phyloP scores from a whole-genome alignment of 2,329 filamentous ascomycete genomes.

The Macrophomina phaseolina region DNA sequence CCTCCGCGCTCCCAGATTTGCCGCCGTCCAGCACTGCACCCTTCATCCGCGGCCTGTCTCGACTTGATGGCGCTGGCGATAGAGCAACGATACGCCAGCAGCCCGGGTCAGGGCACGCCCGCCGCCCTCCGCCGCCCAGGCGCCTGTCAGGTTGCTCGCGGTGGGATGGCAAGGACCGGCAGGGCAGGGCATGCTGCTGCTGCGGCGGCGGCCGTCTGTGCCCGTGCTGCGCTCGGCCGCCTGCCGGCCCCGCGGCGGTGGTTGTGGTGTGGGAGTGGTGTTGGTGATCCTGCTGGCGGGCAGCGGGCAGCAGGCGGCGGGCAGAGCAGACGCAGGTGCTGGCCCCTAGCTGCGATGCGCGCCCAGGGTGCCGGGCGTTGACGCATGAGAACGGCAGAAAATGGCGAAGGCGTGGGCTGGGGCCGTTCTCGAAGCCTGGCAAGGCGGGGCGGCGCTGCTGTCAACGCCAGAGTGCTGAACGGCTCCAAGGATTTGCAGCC shows the following conservation, averaged over 20 bases:
- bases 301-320: not conserved
- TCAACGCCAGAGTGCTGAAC: conserved; percentile 28
- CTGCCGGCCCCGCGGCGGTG: conserved; percentile 12
- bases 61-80: conserved; percentile 23
- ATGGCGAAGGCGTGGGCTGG: conserved; percentile 15
- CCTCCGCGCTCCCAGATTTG: conserved; percentile 17
- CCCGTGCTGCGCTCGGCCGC: not conserved
- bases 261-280: not conserved
- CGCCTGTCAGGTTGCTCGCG: not conserved
- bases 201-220: not conserved
- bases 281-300: not conserved
- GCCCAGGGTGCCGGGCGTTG: conserved; percentile 25
- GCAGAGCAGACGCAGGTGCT: conserved; percentile 11
- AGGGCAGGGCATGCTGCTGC: too few species aligned
- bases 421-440: conserved; percentile 26
- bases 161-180: too few species aligned
- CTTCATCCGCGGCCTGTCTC: conserved; percentile 22
- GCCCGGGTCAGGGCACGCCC: conserved; percentile 4
- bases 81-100: conserved; percentile 18
- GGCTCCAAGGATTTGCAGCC: conserved; percentile 25
- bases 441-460: conserved; percentile 28
- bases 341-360: conserved; percentile 24
- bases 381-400: conserved; percentile 24
- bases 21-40: conserved; percentile 18
- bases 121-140: not conserved